A percentile compares a stretch with the other conserved stretches of the same genome.
phyloP scores from a whole-genome alignment of 1,139 yeast species.

The Pichia norvegensis region DNA sequence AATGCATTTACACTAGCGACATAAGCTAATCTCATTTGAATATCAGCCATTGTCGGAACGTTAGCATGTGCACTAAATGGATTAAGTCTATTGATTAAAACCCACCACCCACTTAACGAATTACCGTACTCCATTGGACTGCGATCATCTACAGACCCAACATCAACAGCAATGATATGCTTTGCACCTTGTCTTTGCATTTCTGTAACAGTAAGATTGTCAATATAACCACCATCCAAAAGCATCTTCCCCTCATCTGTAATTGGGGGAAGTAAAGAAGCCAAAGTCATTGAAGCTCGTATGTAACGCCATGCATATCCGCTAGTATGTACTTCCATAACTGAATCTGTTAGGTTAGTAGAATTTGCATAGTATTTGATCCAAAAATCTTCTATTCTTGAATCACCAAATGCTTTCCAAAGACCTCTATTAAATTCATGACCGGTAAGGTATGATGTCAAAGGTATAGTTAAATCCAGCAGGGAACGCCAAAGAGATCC shows the following conservation, averaged over 20 bases:
- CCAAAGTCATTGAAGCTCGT: slow-evolving; percentile 93
- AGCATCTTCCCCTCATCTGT: slow-evolving; percentile 88
- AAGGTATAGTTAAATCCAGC: slow-evolving; percentile 84
- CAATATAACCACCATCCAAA: slow-evolving; percentile 92
- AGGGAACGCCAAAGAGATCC: slow-evolving; percentile 81
- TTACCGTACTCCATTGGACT: slow-evolving; percentile 92
- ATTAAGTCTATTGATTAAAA: slow-evolving; percentile 77
- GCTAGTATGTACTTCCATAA: slow-evolving; percentile 87
- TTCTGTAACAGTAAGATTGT: slow-evolving; percentile 84
- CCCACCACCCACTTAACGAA: slow-evolving; percentile 90
- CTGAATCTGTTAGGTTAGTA: slow-evolving; percentile 91
- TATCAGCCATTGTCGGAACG: slow-evolving; percentile 91
- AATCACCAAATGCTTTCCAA: slow-evolving; percentile 91
- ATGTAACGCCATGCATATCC: slow-evolving; percentile 96
- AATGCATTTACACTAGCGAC: slow-evolving; percentile 93
- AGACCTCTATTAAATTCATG: slow-evolving; percentile 95
- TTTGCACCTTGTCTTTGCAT: slow-evolving; percentile 87
- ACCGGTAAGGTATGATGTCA: slow-evolving; percentile 91
- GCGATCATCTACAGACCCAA: slow-evolving; percentile 88
- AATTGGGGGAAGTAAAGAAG: slow-evolving; percentile 87
- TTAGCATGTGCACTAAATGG: slow-evolving; percentile 83
- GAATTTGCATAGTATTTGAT: slow-evolving; percentile 80
- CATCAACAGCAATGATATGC: slow-evolving; percentile 90
- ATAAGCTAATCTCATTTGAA: slow-evolving; percentile 86
- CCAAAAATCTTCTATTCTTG: slow-evolving; percentile 95